Percentiles rank a stretch among this genome's conserved stretches.
Conservation (phyloP, 2,329 filamentous ascomycete species). For the Ceratocystis albifundus region DNA sequence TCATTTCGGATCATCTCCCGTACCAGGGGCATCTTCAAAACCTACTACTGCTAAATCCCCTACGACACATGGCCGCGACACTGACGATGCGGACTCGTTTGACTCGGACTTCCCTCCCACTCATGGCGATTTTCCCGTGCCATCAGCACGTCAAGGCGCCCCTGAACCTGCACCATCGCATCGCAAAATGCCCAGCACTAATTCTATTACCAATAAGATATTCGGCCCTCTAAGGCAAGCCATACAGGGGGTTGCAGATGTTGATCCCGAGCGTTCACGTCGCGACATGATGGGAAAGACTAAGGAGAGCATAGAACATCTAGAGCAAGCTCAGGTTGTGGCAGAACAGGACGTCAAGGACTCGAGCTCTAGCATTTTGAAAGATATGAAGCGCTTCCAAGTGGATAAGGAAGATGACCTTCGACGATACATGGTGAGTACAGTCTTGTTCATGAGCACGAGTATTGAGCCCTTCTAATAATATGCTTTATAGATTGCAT, state of each 20-base stretch:
- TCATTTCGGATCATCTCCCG: slow-evolving; percentile 8
- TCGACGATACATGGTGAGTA: slow-evolving; percentile 82
- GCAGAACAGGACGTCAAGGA: slow-evolving; percentile 88
- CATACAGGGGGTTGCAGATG: slow-evolving; percentile 89
- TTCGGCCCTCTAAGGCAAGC: slow-evolving; percentile 93
- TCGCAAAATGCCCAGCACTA: slow-evolving; percentile 72
- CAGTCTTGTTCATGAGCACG: background rate
- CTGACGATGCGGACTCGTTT: slow-evolving; percentile 74
- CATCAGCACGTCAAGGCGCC: slow-evolving; percentile 63
- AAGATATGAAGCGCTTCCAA: slow-evolving; percentile 87
- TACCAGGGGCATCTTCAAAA: slow-evolving; percentile 34
- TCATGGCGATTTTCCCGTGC: slow-evolving; percentile 59
- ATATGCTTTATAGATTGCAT: slow-evolving; percentile 56
- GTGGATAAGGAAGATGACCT: slow-evolving; percentile 90
- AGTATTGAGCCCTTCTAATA: slow-evolving; percentile 21
- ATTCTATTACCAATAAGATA: slow-evolving; percentile 84
- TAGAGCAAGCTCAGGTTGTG: slow-evolving; percentile 82
- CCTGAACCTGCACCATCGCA: slow-evolving; percentile 41
- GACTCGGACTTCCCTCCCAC: slow-evolving; percentile 94
- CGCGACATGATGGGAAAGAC: slow-evolving; percentile 95
- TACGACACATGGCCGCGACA: slow-evolving; percentile 34
- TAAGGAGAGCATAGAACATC: slow-evolving; percentile 67
- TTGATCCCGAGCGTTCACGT: slow-evolving; percentile 84
- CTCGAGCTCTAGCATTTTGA: slow-evolving; percentile 75
- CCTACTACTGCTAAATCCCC: slow-evolving; percentile 30